These are phyloP conservation scores for Eucalyptus curtisii DNA, from an alignment of 345 rosid species.

Conservation along the genomic window DNA sequence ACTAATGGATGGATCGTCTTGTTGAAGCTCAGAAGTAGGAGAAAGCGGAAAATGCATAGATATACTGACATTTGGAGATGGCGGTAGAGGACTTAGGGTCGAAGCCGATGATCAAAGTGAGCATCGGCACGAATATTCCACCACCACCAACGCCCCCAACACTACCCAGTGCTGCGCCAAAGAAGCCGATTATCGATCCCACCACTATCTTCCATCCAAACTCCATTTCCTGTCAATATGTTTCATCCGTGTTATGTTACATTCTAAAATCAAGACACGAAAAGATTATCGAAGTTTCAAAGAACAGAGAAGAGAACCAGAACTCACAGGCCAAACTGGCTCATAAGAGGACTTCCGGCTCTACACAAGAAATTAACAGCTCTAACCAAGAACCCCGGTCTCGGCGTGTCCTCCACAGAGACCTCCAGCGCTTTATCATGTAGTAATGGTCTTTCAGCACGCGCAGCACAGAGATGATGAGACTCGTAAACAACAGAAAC, in stretches of 20 bases:
- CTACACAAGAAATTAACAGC: constrained; percentile 39
- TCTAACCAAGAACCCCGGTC: constrained; percentile 1
- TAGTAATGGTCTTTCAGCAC: constrained; percentile 29
- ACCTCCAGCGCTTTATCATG: not conserved
- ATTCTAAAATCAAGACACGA: not conserved
- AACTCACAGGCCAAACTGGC: constrained; percentile 70
- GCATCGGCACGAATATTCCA: constrained; percentile 76
- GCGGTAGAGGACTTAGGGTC: constrained; percentile 66
- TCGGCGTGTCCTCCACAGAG: not conserved
- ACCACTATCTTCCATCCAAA: constrained; percentile 43
- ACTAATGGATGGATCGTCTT: not conserved
- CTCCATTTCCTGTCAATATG: constrained; percentile 36
- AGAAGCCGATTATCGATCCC: constrained; percentile 49
- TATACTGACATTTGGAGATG: constrained; percentile 51
- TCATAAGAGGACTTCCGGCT: constrained; percentile 40
- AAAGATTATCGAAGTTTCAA: not conserved
- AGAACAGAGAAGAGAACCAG: not conserved
- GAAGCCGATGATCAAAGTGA: constrained; percentile 50
- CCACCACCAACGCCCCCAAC: constrained; percentile 77
- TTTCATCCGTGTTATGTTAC: not conserved
- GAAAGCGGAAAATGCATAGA: not conserved
- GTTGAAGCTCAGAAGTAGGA: not conserved
- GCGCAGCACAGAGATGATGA: not conserved
- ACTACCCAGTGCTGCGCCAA: constrained; percentile 60
- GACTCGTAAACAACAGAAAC: not conserved